These are phyloP conservation scores for Orbilia quercus DNA, from an alignment of 2,329 filamentous ascomycete species.

Conservation along the genomic window DNA sequence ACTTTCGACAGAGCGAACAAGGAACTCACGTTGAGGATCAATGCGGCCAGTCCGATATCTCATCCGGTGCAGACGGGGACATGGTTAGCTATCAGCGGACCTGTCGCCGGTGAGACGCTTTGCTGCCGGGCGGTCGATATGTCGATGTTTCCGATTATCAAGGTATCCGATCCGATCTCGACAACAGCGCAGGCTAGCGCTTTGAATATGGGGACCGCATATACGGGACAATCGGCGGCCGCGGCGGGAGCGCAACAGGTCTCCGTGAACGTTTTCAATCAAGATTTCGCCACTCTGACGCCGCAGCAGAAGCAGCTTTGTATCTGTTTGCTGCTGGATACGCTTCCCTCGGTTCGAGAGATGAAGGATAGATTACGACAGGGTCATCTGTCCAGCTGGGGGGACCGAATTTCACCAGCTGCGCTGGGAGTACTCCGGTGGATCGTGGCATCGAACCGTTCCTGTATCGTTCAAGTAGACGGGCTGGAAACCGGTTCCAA, in stretches of 20 bases:
- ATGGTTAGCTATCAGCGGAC: slow-evolving; percentile 56
- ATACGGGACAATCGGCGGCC: slow-evolving; percentile 22
- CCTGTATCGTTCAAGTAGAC: slow-evolving; percentile 83
- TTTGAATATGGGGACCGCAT: slow-evolving; percentile 34
- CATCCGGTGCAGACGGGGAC: slow-evolving; percentile 48
- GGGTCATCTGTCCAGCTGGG: slow-evolving; percentile 66
- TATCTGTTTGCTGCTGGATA: slow-evolving; percentile 69
- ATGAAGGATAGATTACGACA: slow-evolving; percentile 68
- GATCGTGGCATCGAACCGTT: slow-evolving; percentile 90
- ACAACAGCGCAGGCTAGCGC: slow-evolving; percentile 40
- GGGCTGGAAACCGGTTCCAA: slow-evolving; percentile 59
- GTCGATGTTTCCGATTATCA: slow-evolving; percentile 49
- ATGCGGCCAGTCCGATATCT: slow-evolving; percentile 44
- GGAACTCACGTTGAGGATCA: slow-evolving; percentile 48
- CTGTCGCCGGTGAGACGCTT: slow-evolving; percentile 16
- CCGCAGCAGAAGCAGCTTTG: slow-evolving; percentile 65
- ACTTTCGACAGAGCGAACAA: slow-evolving; percentile 41
- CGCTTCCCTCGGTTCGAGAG: slow-evolving; percentile 72
- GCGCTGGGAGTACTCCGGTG: slow-evolving; percentile 79
- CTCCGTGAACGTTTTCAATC: slow-evolving; percentile 61
- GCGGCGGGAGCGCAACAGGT: slow-evolving; percentile 41
- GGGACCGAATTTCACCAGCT: slow-evolving; percentile 72
- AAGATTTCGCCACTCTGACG: slow-evolving; percentile 65
- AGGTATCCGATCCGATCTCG: slow-evolving; percentile 50
- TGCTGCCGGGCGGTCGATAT: slow-evolving; percentile 51